A percentile compares a stretch with the other conserved stretches of the same genome.
phyloP scores from a whole-genome alignment of 805 yeast species.

The Kuraishia cidri region DNA sequence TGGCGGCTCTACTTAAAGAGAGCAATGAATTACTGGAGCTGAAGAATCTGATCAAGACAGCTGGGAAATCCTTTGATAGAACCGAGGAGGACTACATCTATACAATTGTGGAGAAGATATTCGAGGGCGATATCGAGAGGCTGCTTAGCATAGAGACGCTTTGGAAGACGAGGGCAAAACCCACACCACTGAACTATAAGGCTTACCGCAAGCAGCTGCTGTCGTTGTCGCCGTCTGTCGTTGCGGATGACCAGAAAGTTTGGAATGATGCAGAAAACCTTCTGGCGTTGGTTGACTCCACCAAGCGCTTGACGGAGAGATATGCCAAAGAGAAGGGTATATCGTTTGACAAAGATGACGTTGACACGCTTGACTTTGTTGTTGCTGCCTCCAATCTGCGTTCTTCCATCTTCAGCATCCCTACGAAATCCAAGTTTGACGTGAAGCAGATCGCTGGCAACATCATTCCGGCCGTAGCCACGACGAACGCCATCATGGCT shows the following conservation, averaged over 20 bases:
- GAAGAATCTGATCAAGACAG: conserved; percentile 25
- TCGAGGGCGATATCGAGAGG: conserved; percentile 69
- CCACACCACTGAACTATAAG: conserved; percentile 45
- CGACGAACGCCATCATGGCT: conserved; percentile 92
- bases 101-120: conserved; percentile 52
- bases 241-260: conserved; percentile 27
- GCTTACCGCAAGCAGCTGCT: not conserved
- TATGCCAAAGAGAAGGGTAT: conserved; percentile 26
- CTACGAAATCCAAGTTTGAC: conserved; percentile 69
- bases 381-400: conserved; percentile 78
- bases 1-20: conserved; percentile 56
- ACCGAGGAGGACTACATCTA: conserved; percentile 19
- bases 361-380: conserved; percentile 83
- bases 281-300: conserved; percentile 42
- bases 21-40: conserved; percentile 53
- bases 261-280: conserved; percentile 65
- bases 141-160: conserved; percentile 61
- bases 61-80: conserved; percentile 7
- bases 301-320: conserved; percentile 42
- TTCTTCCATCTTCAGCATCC: conserved; percentile 62
- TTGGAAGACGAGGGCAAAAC: conserved; percentile 69
- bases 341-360: conserved; percentile 91
- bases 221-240: conserved; percentile 8
- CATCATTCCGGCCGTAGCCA: conserved; percentile 97
- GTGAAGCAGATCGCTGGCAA: conserved; percentile 95